Evolutionary conservation across 495 filamentous ascomycete genomes (phyloP).

Genomic region (Penicillium roqueforti): DNA sequence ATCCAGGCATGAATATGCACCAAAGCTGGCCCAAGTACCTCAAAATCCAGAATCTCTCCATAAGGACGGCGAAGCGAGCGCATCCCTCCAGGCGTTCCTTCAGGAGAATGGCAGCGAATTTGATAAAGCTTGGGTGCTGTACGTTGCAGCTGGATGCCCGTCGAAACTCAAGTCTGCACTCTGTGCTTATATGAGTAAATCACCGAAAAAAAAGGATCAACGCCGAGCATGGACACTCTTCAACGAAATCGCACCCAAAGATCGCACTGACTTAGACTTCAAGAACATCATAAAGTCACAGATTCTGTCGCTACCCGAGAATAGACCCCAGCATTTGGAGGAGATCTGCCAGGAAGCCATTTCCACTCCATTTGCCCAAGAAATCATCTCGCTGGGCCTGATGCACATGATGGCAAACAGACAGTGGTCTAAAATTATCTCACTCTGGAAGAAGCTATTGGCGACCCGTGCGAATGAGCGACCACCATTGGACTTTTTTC

Average conservation of each 20-base stretch:
- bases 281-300: constrained; percentile 29
- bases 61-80: constrained; percentile 6
- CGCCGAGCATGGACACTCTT: constrained; percentile 42
- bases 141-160: constrained; percentile 28
- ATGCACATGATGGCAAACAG: constrained; percentile 30
- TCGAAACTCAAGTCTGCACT: constrained; percentile 26
- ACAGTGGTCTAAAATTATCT: constrained; percentile 30
- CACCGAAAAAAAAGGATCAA: constrained; percentile 37
- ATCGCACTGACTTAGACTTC: constrained; percentile 38
- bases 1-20: neutral
- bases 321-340: constrained; percentile 13
- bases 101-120: constrained; percentile 16
- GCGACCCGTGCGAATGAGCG: neutral
- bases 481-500: neutral
- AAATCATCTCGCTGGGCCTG: constrained; percentile 25
- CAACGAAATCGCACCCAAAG: constrained; percentile 27
- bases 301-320: constrained; percentile 10
- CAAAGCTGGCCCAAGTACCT: neutral
- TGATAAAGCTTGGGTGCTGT: constrained; percentile 38
- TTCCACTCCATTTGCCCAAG: constrained; percentile 15
- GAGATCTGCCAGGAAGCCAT: constrained; percentile 31
- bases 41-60: neutral
- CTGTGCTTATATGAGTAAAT: constrained; percentile 37
- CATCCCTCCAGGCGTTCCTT: constrained; percentile 20
- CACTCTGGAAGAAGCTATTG: constrained; percentile 1